A percentile compares a stretch with the other conserved stretches of the same genome.
Conservation (phyloP, 108 stramenopile genomes). For the Skeletonema tropicum region DNA sequence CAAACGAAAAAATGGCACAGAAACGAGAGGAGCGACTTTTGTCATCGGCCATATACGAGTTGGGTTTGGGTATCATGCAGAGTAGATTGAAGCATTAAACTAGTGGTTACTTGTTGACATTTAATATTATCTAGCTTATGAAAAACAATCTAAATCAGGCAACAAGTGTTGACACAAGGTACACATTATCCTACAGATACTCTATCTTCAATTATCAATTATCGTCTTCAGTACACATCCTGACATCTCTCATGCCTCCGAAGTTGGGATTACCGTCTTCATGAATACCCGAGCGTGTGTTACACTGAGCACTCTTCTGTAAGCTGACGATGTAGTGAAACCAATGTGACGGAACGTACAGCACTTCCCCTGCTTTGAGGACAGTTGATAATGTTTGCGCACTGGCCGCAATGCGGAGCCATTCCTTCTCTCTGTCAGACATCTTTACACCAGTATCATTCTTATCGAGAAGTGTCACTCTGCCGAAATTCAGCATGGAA, state of each 20-base stretch:
- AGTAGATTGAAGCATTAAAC: slow-evolving; percentile 51
- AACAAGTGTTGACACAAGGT: neutral
- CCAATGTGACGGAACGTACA: slow-evolving; percentile 94
- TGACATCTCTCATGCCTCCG: slow-evolving; percentile 60
- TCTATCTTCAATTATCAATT: slow-evolving; percentile 27
- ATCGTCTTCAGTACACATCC: slow-evolving; percentile 26
- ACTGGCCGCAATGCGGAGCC: slow-evolving; percentile 57
- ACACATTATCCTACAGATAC: no score
- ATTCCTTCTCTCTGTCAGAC: slow-evolving; percentile 65
- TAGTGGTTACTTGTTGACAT: neutral
- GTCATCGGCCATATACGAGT: slow-evolving; percentile 90
- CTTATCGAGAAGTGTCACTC: slow-evolving; percentile 59
- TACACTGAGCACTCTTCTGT: slow-evolving; percentile 93
- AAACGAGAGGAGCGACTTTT: slow-evolving; percentile 91
- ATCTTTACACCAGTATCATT: slow-evolving; percentile 46
- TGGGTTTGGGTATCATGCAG: slow-evolving; percentile 92
- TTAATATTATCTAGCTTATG: neutral
- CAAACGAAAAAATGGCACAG: slow-evolving; percentile 83
- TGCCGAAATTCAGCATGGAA: slow-evolving; percentile 83
- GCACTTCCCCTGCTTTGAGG: slow-evolving; percentile 87
- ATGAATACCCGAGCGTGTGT: slow-evolving; percentile 80
- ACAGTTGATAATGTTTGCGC: slow-evolving; percentile 83
- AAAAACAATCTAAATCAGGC: neutral
- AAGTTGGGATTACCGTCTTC: slow-evolving; percentile 60
- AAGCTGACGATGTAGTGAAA: slow-evolving; percentile 91